A percentile compares a stretch with the other conserved stretches of the same genome.
Conservation (phyloP, 2,329 filamentous ascomycete genomes). For the Cryphonectria radicalis region DNA sequence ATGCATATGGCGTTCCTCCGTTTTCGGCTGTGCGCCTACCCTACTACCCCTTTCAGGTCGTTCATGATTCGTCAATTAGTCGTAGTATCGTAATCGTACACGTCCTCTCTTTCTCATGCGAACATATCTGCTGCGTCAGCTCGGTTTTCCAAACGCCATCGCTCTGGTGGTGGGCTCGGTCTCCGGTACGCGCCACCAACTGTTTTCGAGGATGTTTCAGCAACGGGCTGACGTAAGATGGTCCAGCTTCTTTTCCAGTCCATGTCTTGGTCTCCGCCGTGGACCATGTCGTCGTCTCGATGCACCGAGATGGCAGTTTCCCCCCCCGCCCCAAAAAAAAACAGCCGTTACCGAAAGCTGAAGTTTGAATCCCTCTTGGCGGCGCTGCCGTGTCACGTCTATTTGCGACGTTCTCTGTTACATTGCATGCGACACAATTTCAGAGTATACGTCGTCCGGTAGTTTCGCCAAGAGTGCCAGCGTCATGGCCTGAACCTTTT, state of each 20-base stretch:
- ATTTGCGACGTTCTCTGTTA: slow-evolving; percentile 42
- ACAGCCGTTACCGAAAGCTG: neutral
- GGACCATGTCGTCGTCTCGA: neutral
- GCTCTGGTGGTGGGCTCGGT: neutral
- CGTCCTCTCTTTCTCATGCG: slow-evolving; percentile 9
- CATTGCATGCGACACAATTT: slow-evolving; percentile 86
- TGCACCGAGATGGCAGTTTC: neutral
- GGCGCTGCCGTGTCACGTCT: neutral
- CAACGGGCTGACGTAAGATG: neutral
- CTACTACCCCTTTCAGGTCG: neutral
- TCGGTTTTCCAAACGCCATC: slow-evolving; percentile 1
- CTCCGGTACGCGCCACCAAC: neutral
- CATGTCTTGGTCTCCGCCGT: neutral
- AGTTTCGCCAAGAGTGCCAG: slow-evolving; percentile 88
- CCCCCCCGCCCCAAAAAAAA: too few relatives aligned
- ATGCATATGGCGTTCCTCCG: neutral
- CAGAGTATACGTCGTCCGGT: slow-evolving; percentile 85
- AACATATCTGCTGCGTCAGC: neutral
- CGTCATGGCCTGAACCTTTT: slow-evolving; percentile 82
- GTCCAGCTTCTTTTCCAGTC: neutral
- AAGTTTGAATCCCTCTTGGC: neutral
- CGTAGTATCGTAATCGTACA: slow-evolving; percentile 25
- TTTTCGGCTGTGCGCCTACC: neutral
- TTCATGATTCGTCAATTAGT: slow-evolving; percentile 20
- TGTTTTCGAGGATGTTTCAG: neutral